These are phyloP conservation scores for Leptographium wingfieldii DNA, from an alignment of 2,329 filamentous ascomycete genomes.

Conservation along the genomic window DNA sequence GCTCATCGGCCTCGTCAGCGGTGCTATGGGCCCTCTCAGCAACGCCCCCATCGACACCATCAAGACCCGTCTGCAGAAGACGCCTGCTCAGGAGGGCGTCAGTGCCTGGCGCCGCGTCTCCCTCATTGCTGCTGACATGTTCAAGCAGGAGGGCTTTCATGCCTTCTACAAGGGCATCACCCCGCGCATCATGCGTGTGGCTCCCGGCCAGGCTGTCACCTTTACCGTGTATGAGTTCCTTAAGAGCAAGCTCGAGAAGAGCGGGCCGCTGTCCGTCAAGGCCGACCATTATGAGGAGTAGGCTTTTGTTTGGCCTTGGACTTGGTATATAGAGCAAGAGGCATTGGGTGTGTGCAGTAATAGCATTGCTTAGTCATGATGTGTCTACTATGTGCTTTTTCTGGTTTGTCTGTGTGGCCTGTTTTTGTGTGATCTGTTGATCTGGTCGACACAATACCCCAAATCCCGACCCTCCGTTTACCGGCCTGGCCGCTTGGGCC, in stretches of 20 bases:
- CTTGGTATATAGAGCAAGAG: not conserved
- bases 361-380: not conserved
- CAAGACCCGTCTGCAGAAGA: conserved; percentile 92
- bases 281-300: conserved; percentile 58
- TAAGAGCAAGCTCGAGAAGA: conserved; percentile 59
- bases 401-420: too few species aligned
- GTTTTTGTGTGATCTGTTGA: too few species aligned
- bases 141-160: conserved; percentile 56
- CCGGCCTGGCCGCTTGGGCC: conserved; percentile 69
- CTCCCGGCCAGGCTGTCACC: conserved; percentile 77
- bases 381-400: too few species aligned
- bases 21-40: conserved; percentile 89
- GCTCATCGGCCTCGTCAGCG: conserved; percentile 76
- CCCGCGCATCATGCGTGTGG: conserved; percentile 91
- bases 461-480: conserved; percentile 13
- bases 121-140: conserved; percentile 70
- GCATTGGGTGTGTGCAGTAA: not conserved
- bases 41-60: conserved; percentile 99
- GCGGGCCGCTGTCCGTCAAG: conserved; percentile 43
- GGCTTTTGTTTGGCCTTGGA: too few species aligned
- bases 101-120: conserved; percentile 69
- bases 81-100: conserved; percentile 67
- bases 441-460: not conserved
- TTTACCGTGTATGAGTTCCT: conserved; percentile 70
- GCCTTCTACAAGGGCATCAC: conserved; percentile 99